These are phyloP conservation scores for Basipetospora chlamydospora DNA, from an alignment of 2,329 filamentous ascomycete genomes.

Conservation along the genomic window DNA sequence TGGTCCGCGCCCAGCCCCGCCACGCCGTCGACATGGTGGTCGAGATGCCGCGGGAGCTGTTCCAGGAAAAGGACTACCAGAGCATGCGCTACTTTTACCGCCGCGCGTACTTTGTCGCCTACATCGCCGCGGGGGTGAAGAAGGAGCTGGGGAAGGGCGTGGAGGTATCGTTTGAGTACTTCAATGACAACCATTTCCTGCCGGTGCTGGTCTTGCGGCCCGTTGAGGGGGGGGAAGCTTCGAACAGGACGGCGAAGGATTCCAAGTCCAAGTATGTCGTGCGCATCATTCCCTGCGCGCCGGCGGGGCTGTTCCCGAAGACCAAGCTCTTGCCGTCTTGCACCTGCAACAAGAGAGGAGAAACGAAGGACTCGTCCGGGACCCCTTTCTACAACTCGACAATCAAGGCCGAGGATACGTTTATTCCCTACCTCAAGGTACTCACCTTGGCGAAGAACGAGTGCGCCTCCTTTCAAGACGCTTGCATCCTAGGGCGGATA, in stretches of 20 bases:
- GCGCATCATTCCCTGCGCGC: constrained; percentile 62
- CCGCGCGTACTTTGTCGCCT: constrained; percentile 78
- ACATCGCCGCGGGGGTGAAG: constrained; percentile 57
- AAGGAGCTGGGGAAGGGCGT: constrained; percentile 37
- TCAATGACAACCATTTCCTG: constrained; percentile 62
- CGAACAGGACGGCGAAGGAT: constrained; percentile 5
- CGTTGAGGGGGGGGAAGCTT: constrained; percentile 10
- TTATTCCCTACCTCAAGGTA: constrained; percentile 60
- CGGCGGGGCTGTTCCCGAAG: constrained; percentile 53
- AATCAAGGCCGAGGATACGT: constrained; percentile 61
- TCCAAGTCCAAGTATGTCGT: constrained; percentile 39
- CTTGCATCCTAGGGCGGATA: constrained; percentile 69
- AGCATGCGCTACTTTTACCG: constrained; percentile 94
- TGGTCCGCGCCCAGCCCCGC: constrained; percentile 45
- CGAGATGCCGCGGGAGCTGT: constrained; percentile 64
- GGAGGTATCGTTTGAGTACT: constrained; percentile 46
- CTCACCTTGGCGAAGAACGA: constrained; percentile 55
- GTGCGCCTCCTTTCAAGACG: constrained; percentile 63
- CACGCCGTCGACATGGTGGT: constrained; percentile 69
- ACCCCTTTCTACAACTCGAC: constrained; percentile 87
- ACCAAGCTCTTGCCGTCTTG: constrained; percentile 56
- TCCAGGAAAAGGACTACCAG: constrained; percentile 89
- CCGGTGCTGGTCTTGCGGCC: constrained; percentile 41
- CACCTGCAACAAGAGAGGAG: constrained; percentile 50
- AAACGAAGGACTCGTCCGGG: constrained; percentile 25